Base-by-base conservation (phyloP, 306 rosid genomes). In the Cucumis hystrix region DNA sequence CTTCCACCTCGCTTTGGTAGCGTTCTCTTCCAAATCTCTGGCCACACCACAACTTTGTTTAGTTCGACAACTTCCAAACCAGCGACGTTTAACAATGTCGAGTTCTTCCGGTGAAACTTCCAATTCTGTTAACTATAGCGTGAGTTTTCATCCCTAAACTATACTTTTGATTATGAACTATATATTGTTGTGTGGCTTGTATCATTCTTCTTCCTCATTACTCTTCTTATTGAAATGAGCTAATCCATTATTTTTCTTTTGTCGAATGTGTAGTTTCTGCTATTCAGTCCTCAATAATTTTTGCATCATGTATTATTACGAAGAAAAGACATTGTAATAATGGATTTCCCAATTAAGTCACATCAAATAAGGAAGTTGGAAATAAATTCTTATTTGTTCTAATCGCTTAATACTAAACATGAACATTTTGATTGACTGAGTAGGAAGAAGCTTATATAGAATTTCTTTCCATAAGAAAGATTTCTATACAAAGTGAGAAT, bases 381-480 rank as follows among this genome's bases (percentile, higher is more conserved):
- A 23, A 25, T 0, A 9, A 51, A 23, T 9, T 47, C 11, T 49
- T 51, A 14, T 14, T 72, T 51, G 60, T 72, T 72, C 25, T 11
- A 21, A 21, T 21, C 23, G 75, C 37, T 69, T 69, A 23, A 69
- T 45, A 69, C 25, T 69, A n/a, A 41, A 41, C 10, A 45, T 11
- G 13, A 45, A 8, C 37, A 45, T 51, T 41, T 33, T 85, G 73
- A 67, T 21, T n/a, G 17, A 63, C 20, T 30, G 17, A 77, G 72
- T 79, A 95, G 98, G 98, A 95, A 83, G 96, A 88, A 80, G 85
- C 93, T 79, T 95, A 95, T 61, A 93, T 92, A 18, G 99, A 92
- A 76, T 92, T 90, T 78, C 83, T 89, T 61, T 87, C 79, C 60
- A 85, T 86, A 82, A 89, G 92, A 89, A 87, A 92, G 76, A 82